phyloP scores from a whole-genome alignment of 257 asterid genomes.

The Echium plantagineum region DNA sequence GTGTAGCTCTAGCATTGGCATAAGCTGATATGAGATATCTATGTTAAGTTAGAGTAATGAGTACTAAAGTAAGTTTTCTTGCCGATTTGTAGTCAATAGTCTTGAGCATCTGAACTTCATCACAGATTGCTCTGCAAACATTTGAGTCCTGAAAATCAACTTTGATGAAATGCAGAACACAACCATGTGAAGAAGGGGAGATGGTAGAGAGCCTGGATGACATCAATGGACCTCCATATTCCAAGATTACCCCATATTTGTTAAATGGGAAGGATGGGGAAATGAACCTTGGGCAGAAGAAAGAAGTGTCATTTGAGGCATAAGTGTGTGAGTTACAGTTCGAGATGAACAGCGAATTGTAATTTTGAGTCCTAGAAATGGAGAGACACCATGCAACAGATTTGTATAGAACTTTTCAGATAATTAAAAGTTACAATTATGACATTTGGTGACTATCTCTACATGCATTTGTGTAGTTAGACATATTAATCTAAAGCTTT shows the following conservation, averaged over 20 bases:
- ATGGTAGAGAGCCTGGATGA: slow-evolving; percentile 40
- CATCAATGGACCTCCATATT: slow-evolving; percentile 51
- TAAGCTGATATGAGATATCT: neutral
- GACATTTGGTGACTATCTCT: too few relatives aligned
- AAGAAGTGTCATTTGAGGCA: slow-evolving; percentile 15
- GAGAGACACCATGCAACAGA: too few relatives aligned
- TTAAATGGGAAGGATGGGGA: slow-evolving; percentile 43
- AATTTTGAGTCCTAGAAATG: too few relatives aligned
- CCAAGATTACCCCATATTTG: slow-evolving; percentile 44
- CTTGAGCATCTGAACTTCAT: slow-evolving; percentile 31
- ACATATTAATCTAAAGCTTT: too few relatives aligned
- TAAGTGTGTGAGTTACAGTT: slow-evolving; percentile 1
- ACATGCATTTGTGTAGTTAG: too few relatives aligned
- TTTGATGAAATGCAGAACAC: slow-evolving; percentile 48
- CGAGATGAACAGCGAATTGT: too few relatives aligned
- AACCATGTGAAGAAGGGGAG: slow-evolving; percentile 19
- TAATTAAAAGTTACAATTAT: too few relatives aligned
- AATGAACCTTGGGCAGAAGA: slow-evolving; percentile 27
- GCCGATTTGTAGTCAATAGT: slow-evolving; percentile 21
- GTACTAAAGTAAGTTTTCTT: slow-evolving; percentile 16
- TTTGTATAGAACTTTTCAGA: too few relatives aligned
- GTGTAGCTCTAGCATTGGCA: neutral
- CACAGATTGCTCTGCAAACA: slow-evolving; percentile 34
- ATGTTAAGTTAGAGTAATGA: neutral
- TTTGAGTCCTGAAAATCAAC: slow-evolving; percentile 40